These are phyloP conservation scores for Yamagishiella unicocca DNA, from an alignment of 139 green algal genomes.

Conservation along the genomic window DNA sequence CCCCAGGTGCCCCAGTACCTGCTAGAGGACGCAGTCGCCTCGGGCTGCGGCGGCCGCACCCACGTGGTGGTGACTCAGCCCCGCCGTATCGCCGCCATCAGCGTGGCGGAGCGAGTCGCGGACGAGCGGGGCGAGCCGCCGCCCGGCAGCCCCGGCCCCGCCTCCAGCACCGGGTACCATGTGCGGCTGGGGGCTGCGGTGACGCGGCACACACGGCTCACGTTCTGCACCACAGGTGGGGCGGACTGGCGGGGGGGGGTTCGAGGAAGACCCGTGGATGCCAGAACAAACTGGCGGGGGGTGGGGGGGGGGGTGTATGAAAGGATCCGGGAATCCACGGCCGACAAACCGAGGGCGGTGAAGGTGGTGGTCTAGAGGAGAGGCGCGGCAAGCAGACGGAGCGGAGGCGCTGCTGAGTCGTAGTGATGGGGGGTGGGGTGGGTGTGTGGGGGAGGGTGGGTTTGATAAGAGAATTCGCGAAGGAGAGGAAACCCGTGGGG, in stretches of 20 bases:
- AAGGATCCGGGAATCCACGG: no score
- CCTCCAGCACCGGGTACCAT: conserved; percentile 86
- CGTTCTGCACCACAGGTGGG: conserved; percentile 93
- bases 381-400: no score
- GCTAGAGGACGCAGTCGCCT: conserved; percentile 73
- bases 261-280: no score
- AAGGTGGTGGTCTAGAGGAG: no score
- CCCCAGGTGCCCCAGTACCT: conserved; percentile 90
- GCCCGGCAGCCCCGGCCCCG: conserved; percentile 56
- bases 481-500: no score
- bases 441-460: no score
- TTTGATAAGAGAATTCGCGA: no score
- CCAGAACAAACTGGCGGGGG: no score
- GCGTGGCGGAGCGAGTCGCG: conserved; percentile 89
- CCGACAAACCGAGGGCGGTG: no score
- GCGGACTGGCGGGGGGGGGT: not conserved
- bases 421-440: no score
- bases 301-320: not conserved
- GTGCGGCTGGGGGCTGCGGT: conserved; percentile 88
- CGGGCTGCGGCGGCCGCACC: conserved; percentile 49
- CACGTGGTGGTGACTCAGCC: conserved; percentile 89
- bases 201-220: conserved; percentile 82
- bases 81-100: conserved; percentile 91
- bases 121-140: conserved; percentile 74
- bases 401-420: no score